Evolutionary conservation across 2,329 filamentous ascomycete genomes (phyloP), one percentile per base, ranked within the genome.

Genomic region (Xylariaceae sp.): DNA sequence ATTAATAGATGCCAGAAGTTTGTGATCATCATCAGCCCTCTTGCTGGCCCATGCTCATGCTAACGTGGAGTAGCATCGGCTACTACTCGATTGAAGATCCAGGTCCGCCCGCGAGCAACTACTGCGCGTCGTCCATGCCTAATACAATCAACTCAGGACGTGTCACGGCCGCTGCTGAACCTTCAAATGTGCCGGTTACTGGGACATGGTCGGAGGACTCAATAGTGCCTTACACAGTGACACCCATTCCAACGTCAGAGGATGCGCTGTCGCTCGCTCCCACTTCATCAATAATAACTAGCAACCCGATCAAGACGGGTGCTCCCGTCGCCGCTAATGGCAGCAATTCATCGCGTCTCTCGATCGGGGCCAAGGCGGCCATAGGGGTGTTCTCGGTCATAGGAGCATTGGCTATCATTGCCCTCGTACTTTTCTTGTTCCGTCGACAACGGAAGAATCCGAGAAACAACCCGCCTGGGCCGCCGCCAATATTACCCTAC

Each of bases 1-100:
- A 80, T 82, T 70, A 80, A 77, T 65, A 70, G 72, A 57, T 84
- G 81, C 58, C 73, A 78, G 66, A 77, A 77, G 81, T 83, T 72
- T 71, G 76, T 64, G 3, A 47, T 44, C 37, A 13, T 5, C 2
- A 37, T 18, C 47, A 8, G n/a, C 9, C 17, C 34, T 23, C 15
- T 50, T 39, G 30, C 11, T 13, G 30, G 17, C 18, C 7, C 15
- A 60, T 23, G 41, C 15, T 15, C 35, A 55, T 30, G 41, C 57
- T 70, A n/a, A 68, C 55, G 15, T 53, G 15, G 11, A 10, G 49
- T 59, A 72, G 69, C 56, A 59, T 64, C 55, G 69, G 68, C 3
- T 64, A 65, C 50, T 67, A 64, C 57, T 59, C 63, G 35, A 69
- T 72, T 48, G 58, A 61, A 56, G 70, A 72, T 56, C 64, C 64